Conservation (phyloP, 257 asterid species). For the Asclepias syriaca region DNA sequence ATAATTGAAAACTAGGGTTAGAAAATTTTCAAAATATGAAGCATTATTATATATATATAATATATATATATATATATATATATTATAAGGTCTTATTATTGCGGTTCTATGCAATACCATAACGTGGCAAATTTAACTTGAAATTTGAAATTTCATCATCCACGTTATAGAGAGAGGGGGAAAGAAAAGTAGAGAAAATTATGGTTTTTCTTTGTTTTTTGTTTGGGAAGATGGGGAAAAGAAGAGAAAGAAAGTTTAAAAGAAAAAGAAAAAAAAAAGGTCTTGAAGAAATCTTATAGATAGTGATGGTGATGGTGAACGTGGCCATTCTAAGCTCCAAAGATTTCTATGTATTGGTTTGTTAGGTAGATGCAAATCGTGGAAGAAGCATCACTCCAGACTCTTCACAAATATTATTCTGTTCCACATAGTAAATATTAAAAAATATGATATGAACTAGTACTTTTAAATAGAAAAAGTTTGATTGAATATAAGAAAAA, state of each 20-base stretch:
- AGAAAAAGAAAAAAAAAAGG: not conserved
- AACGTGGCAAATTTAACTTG: constrained; percentile 8
- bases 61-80: no score
- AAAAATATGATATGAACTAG: no score
- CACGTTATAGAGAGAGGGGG: not conserved
- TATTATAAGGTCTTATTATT: no score
- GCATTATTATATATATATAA: no score
- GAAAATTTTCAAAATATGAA: no score
- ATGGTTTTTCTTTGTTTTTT: not conserved
- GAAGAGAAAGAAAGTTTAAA: no score
- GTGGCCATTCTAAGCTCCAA: constrained; percentile 15
- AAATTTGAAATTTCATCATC: not conserved
- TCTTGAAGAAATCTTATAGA: not conserved
- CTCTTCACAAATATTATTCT: not conserved
- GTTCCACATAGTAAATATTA: no score
- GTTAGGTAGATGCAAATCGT: constrained; percentile 4
- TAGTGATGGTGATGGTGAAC: not conserved
- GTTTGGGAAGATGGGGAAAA: not conserved
- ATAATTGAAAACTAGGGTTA: no score
- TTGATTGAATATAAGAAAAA: no score
- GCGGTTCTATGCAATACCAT: constrained; percentile 1
- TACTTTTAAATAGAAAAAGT: no score
- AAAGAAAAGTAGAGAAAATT: not conserved
- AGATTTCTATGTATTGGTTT: constrained; percentile 8
- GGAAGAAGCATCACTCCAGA: constrained; percentile 3